These are phyloP conservation scores for Pelargonium myrrhifolium DNA, from an alignment of 441 rosid species.

Conservation along the genomic window DNA sequence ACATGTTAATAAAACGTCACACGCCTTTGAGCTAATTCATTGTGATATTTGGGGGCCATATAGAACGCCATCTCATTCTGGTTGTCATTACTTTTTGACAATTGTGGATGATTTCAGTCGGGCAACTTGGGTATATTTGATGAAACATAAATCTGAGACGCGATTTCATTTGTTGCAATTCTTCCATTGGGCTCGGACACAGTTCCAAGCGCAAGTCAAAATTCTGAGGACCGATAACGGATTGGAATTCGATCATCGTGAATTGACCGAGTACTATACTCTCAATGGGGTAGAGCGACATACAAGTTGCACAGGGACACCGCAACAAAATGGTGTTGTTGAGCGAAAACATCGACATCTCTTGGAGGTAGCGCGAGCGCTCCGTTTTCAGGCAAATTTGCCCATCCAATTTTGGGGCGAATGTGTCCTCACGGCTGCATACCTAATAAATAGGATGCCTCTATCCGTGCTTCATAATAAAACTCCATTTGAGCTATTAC, in stretches of 20 bases:
- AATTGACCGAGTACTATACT: background rate
- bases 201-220: background rate
- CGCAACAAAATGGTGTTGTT: constrained; percentile 4
- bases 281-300: background rate
- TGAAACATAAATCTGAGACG: background rate
- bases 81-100: constrained; percentile 1
- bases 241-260: background rate
- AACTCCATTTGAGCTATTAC: constrained; percentile 11
- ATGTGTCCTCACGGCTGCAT: background rate
- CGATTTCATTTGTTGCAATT: background rate
- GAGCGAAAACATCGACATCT: constrained; percentile 6
- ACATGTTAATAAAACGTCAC: too few relatives aligned
- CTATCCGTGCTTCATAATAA: background rate
- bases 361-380: too few relatives aligned
- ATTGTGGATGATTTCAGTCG: constrained; percentile 6
- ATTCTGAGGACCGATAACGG: background rate
- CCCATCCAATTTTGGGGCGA: constrained; percentile 4
- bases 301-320: background rate
- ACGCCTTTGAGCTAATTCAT: background rate
- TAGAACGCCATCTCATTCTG: background rate
- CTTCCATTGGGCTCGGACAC: background rate
- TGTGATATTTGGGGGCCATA: constrained; percentile 5
- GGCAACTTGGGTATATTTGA: too few relatives aligned
- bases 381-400: background rate
- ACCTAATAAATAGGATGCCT: constrained; percentile 3